Conservation (phyloP, 768 basidiomycete species). For the Mycena kentingensis region DNA sequence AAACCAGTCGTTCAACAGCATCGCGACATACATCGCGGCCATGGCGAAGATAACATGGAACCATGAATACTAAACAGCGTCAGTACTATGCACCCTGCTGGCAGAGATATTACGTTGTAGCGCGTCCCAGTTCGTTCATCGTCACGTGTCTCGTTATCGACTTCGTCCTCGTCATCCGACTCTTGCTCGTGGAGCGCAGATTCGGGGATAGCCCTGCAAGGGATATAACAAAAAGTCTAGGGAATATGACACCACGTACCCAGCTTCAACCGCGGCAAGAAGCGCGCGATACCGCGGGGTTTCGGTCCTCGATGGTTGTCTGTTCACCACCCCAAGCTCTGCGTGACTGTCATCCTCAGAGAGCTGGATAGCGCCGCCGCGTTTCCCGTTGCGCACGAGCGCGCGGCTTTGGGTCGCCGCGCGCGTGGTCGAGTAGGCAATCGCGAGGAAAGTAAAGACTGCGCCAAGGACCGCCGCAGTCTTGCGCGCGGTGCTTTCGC, state of each 20-base stretch:
- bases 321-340: slow-evolving; percentile 75
- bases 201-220: slow-evolving; percentile 80
- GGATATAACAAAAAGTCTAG: slow-evolving; percentile 1
- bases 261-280: slow-evolving; percentile 93
- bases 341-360: slow-evolving; percentile 59
- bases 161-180: slow-evolving; percentile 75
- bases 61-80: slow-evolving; percentile 80
- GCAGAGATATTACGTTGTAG: slow-evolving; percentile 74
- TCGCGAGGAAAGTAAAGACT: slow-evolving; percentile 95
- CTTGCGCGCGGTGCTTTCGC: slow-evolving; percentile 62
- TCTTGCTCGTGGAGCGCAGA: slow-evolving; percentile 86
- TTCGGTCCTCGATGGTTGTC: slow-evolving; percentile 82
- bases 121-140: slow-evolving; percentile 93
- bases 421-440: slow-evolving; percentile 94
- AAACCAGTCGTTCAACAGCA: slow-evolving; percentile 95
- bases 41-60: slow-evolving; percentile 98
- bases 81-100: slow-evolving; percentile 1
- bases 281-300: slow-evolving; percentile 92
- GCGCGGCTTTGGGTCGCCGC: slow-evolving; percentile 96
- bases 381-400: slow-evolving; percentile 74
- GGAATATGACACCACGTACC: slow-evolving; percentile 48
- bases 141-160: slow-evolving; percentile 74
- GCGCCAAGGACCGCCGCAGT: slow-evolving; percentile 90
- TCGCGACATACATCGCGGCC: slow-evolving; percentile 96
- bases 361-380: slow-evolving; percentile 63